phyloP scores from a whole-genome alignment of 768 basidiomycete species.

The Naganishia onofrii region DNA sequence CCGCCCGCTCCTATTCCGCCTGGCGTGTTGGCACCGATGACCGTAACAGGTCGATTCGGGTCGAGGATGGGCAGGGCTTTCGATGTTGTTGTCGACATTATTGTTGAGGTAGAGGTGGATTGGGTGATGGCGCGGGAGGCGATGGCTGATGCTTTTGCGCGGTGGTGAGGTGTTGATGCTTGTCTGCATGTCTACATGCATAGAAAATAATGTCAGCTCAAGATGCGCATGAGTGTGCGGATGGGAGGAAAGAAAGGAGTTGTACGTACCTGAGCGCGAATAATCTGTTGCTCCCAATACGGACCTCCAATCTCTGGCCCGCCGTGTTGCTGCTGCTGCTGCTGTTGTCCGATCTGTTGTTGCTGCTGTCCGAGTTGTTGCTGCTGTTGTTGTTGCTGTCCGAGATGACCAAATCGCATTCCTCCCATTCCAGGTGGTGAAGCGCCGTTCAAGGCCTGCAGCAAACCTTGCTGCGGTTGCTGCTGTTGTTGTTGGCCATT shows the following conservation, averaged over 20 bases:
- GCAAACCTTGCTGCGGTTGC: not conserved
- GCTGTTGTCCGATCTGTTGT: not conserved
- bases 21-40: constrained; percentile 34
- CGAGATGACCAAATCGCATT: not conserved
- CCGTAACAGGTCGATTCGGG: constrained; percentile 61
- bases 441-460: not conserved
- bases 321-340: not conserved
- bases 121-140: constrained; percentile 70
- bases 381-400: not conserved
- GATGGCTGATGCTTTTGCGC: constrained; percentile 92
- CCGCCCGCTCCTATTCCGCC: not conserved
- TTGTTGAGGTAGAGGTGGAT: constrained; percentile 60
- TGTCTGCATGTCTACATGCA: constrained; percentile 69
- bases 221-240: not conserved
- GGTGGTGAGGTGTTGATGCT: constrained; percentile 84
- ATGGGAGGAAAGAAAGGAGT: not conserved
- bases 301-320: constrained; percentile 11
- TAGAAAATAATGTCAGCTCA: constrained; percentile 26
- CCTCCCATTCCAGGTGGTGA: not conserved
- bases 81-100: too few relatives aligned
- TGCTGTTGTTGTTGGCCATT: not conserved
- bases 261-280: constrained; percentile 80
- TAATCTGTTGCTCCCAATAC: constrained; percentile 82
- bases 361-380: not conserved
- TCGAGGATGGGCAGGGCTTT: constrained; percentile 83